Evolutionary conservation across 805 yeast genomes (phyloP).

Genomic region (Saccharomycopsis schoenii): DNA sequence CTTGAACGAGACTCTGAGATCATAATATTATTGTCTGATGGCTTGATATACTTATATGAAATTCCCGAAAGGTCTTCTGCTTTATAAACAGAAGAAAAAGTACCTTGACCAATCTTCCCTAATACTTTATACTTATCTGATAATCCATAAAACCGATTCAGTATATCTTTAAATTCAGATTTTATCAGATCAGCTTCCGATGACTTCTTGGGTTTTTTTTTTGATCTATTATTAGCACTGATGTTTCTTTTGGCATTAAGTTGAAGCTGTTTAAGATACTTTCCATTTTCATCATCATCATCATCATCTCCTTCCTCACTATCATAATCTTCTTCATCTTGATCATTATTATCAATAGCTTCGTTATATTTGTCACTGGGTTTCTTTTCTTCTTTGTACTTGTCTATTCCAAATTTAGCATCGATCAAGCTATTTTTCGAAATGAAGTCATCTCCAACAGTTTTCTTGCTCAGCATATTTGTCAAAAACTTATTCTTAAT

Average conservation of each 20-base stretch:
- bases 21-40: neutral
- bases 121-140: constrained; percentile 24
- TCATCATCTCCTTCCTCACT: neutral
- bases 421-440: too few species aligned
- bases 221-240: neutral
- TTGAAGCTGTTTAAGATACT: neutral
- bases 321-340: neutral
- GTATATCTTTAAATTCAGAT: constrained; percentile 6
- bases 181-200: neutral
- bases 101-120: constrained; percentile 68
- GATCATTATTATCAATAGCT: neutral
- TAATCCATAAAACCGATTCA: constrained; percentile 4
- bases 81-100: constrained; percentile 77
- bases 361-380: neutral
- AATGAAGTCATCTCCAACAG: too few species aligned
- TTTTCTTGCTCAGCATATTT: too few species aligned
- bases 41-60: constrained; percentile 35
- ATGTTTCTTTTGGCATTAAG: neutral
- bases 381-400: neutral
- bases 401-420: too few species aligned
- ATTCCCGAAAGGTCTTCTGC: constrained; percentile 44
- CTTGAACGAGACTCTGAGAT: neutral
- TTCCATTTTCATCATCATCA: neutral
- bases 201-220: neutral
- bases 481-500: too few species aligned